Evolutionary conservation across 306 rosid genomes (phyloP), one percentile per base, ranked within the genome.

Genomic region (Quercus mongolica): DNA sequence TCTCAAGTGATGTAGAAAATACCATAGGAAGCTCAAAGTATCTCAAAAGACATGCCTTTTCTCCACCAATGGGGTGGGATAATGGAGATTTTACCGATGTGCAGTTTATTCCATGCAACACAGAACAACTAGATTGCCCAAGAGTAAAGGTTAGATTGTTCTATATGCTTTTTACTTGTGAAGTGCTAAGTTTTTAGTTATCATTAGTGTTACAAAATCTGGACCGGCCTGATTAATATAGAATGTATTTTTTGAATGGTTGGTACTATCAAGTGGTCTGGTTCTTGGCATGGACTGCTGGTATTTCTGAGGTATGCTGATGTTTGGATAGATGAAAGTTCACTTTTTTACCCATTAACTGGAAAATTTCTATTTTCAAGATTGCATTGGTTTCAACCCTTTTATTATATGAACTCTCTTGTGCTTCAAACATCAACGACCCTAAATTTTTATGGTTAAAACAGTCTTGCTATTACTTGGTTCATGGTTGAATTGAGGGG

Each of bases 101-200:
- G 51, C 81, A 83, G 77, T 75, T 30, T 56, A 78, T 67, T 76
- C 75, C 87, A 14, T 65, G 82, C 87, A 67, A 83, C 83, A 85
- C 82, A 0, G 56, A 82, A 44, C 68, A 73, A 35, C 71, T 79
- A 15, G 85, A 85, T 79, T 76, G 54, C 77, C 35, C 38, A 35
- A 63, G 76, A 76, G 17, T 74, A 11, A 85, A 87, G 93, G 97
- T 92, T 74, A 83, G 77, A 59, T 63, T 77, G 38, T 69, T 63
- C 35, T 15, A 69, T 20, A 65, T 65, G 74, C 65, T 9, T 70
- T 15, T 70, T 57, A 30, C 30, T 71, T 38, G 59, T 56, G 51
- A 59, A 59, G 9, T 18, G 52, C 19, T 28, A 52, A 21, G 51
- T 71, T 79, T n/a, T 23, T 6, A 30, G n/a, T 31, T 19, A 17